Percentiles rank a stretch among this genome's conserved stretches.
These are phyloP conservation scores for Lipomyces yamanashiensis DNA, from an alignment of 805 yeast species.

Conservation along the genomic window DNA sequence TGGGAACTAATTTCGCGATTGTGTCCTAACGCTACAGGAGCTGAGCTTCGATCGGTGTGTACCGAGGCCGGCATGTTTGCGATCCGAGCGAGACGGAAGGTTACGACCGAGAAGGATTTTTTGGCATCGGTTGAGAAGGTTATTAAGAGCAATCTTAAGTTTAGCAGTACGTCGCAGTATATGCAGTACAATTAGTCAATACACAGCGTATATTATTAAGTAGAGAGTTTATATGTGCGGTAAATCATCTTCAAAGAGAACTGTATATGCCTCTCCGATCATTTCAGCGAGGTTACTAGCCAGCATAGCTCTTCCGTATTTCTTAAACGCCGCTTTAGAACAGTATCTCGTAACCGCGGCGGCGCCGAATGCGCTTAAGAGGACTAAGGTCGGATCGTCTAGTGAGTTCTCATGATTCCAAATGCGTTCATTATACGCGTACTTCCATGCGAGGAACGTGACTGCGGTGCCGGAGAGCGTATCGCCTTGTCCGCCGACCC, in stretches of 20 bases:
- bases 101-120: constrained; percentile 97
- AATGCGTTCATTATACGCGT: constrained; percentile 60
- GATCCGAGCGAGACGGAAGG: constrained; percentile 96
- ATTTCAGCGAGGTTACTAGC: constrained; percentile 77
- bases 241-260: constrained; percentile 45
- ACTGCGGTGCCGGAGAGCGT: constrained; percentile 86
- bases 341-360: constrained; percentile 68
- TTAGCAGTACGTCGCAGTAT: constrained; percentile 94
- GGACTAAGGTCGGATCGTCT: constrained; percentile 43
- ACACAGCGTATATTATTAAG: not conserved
- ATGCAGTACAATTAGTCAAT: constrained; percentile 65
- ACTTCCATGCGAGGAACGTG: constrained; percentile 79
- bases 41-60: constrained; percentile 96
- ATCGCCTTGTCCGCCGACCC: constrained; percentile 98
- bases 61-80: constrained; percentile 99
- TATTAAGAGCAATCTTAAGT: constrained; percentile 97
- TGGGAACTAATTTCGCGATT: constrained; percentile 98
- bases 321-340: constrained; percentile 64
- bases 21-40: constrained; percentile 99
- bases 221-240: not conserved
- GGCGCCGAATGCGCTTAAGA: constrained; percentile 66
- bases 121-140: constrained; percentile 97
- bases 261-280: constrained; percentile 66
- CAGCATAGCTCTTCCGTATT: constrained; percentile 77
- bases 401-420: constrained; percentile 59